phyloP scores from a whole-genome alignment of 148 eudicot genomes.

The Vaccinium vitisidaea region DNA sequence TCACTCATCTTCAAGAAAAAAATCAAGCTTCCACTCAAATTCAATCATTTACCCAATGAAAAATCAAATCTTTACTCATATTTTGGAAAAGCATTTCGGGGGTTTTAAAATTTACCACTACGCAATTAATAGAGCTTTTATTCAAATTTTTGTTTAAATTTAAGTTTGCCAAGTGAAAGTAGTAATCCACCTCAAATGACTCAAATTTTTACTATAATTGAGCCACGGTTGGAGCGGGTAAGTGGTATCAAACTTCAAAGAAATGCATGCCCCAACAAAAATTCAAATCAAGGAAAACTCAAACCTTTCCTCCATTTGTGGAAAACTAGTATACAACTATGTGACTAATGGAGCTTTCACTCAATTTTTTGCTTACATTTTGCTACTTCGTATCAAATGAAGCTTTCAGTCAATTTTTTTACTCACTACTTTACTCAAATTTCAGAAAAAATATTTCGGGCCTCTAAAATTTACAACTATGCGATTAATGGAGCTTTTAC shows the following conservation, averaged over 20 bases:
- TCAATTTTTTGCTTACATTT: neutral
- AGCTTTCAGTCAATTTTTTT: neutral
- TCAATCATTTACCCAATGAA: neutral
- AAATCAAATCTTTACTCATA: neutral
- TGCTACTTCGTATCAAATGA: neutral
- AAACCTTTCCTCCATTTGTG: neutral
- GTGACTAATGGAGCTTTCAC: neutral
- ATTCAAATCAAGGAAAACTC: neutral
- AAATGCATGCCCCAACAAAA: too few relatives aligned
- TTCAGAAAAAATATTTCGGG: neutral
- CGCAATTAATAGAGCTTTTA: neutral
- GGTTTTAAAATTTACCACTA: neutral
- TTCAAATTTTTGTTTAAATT: neutral
- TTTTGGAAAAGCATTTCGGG: neutral
- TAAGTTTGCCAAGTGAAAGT: neutral
- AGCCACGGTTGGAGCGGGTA: neutral
- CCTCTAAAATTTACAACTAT: neutral
- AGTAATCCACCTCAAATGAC: neutral
- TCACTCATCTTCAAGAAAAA: neutral
- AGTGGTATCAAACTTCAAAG: too few relatives aligned
- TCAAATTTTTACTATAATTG: neutral
- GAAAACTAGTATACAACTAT: neutral
- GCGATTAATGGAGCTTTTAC: neutral
- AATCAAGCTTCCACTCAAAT: neutral
- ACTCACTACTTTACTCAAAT: neutral